These are phyloP conservation scores for Aurinia saxatilis DNA, from an alignment of 345 rosid genomes.

Conservation along the genomic window DNA sequence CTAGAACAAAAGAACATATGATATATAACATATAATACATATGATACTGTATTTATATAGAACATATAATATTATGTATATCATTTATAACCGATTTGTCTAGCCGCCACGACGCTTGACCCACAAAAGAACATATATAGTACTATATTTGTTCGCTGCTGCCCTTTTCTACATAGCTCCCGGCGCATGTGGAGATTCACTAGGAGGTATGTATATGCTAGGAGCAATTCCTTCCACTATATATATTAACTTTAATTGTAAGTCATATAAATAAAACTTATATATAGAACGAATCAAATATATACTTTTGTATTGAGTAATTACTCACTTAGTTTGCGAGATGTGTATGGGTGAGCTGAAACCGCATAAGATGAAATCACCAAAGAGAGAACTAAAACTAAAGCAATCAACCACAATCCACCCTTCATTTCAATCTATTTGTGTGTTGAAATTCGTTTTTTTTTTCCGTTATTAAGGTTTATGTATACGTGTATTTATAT, in stretches of 20 bases:
- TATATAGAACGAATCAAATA: background rate
- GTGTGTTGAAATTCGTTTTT: background rate
- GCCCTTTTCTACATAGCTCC: too few species aligned
- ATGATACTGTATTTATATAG: too few species aligned
- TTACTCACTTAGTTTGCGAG: slow-evolving; percentile 15
- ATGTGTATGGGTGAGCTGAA: background rate
- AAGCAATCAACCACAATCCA: background rate
- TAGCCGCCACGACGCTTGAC: too few species aligned
- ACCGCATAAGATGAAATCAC: background rate
- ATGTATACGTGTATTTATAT: background rate
- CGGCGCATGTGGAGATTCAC: too few species aligned
- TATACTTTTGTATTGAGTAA: background rate
- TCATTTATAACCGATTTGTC: too few species aligned
- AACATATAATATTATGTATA: too few species aligned
- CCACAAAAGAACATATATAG: too few species aligned
- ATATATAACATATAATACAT: too few species aligned
- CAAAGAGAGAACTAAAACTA: background rate
- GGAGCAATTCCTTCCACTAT: too few species aligned
- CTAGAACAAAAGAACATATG: too few species aligned
- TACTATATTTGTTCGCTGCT: too few species aligned
- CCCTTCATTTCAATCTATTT: background rate
- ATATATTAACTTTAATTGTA: background rate
- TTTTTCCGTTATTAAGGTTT: background rate
- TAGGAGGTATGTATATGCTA: too few species aligned
- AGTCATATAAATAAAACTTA: background rate